Evolutionary conservation across 108 stramenopile species (phyloP).

Genomic region (Pseudonitzschia delicatissima): DNA sequence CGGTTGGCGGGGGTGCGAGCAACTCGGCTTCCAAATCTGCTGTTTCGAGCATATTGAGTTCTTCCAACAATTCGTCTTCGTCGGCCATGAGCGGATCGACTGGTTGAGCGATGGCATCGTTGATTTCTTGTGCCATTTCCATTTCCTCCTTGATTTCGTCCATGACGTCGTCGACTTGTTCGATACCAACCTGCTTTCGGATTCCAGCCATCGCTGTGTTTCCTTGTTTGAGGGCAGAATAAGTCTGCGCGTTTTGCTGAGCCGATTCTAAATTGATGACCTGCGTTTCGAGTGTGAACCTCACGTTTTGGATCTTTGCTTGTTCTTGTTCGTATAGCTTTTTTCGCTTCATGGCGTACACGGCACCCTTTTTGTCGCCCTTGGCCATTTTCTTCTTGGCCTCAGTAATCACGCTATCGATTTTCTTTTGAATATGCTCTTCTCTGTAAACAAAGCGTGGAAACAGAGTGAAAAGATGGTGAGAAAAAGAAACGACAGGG

Average conservation of each 20-base stretch:
- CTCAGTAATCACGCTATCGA: slow-evolving; percentile 73
- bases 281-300: slow-evolving; percentile 91
- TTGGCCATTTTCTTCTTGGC: slow-evolving; percentile 94
- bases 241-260: slow-evolving; percentile 90
- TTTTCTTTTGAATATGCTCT: slow-evolving; percentile 69
- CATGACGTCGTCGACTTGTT: slow-evolving; percentile 95
- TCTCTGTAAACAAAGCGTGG: slow-evolving; percentile 36
- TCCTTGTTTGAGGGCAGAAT: slow-evolving; percentile 90
- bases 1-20: slow-evolving; percentile 55
- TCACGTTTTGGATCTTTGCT: slow-evolving; percentile 95
- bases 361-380: slow-evolving; percentile 94
- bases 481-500: not conserved
- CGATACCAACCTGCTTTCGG: slow-evolving; percentile 86
- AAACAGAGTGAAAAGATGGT: not conserved
- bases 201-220: slow-evolving; percentile 85
- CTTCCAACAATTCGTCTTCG: slow-evolving; percentile 90
- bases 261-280: slow-evolving; percentile 95
- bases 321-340: slow-evolving; percentile 95
- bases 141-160: slow-evolving; percentile 94
- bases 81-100: slow-evolving; percentile 78
- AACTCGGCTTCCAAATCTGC: slow-evolving; percentile 81
- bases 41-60: slow-evolving; percentile 85
- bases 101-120: slow-evolving; percentile 82
- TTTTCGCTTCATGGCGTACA: slow-evolving; percentile 96
- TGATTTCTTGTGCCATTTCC: slow-evolving; percentile 88